Evolutionary conservation across 2,329 filamentous ascomycete genomes (phyloP), one percentile per base, ranked within the genome.

Genomic region (Leptographium wingfieldii): DNA sequence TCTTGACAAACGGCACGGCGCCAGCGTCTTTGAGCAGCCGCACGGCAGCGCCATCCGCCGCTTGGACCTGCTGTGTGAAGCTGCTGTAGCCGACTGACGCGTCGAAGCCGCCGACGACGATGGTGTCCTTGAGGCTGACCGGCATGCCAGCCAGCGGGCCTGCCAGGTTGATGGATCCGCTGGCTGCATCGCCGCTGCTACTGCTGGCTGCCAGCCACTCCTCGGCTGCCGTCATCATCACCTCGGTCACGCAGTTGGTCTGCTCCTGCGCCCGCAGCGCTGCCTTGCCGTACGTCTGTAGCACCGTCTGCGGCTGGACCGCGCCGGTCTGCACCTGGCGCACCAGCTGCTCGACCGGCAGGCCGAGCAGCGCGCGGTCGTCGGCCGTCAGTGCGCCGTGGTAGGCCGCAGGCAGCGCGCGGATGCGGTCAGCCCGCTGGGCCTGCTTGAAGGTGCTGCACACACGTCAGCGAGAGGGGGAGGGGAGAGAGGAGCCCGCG

Each of bases 1-100:
- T 96, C 77, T 96, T 97, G 64, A 92, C 90, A 69, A 95, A 96
- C 0, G 92, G 92, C 2, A 96, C 80, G 0, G 92, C 91, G 27
- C 92, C 88, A 2, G 90, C 90, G 69, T 94, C 88, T 69, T 95
- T 95, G 57, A 96, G 77, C 51, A 97, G 73, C 60, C 80, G 81
- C 27, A 89, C 85, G 67, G 90, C 82, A 2, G 83, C 76, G 0
- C 91, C 90, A 73, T 96, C 91, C 0, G 70, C 60, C 46, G 49
- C 40, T 53, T 78, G 75, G 16, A 85, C 85, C 67, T 92, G 88
- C 56, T 83, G 83, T 0, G 85, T 82, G 65, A 90, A 83, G 58
- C 77, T 75, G 43, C 88, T 90, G 72, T 91, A 95, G 2, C 90
- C 92, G 1, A 96, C 87, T 5, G 83, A 87, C 19, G 83, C 83